phyloP scores from a whole-genome alignment of 139 green algal genomes.

The Coelastrella sp. region DNA sequence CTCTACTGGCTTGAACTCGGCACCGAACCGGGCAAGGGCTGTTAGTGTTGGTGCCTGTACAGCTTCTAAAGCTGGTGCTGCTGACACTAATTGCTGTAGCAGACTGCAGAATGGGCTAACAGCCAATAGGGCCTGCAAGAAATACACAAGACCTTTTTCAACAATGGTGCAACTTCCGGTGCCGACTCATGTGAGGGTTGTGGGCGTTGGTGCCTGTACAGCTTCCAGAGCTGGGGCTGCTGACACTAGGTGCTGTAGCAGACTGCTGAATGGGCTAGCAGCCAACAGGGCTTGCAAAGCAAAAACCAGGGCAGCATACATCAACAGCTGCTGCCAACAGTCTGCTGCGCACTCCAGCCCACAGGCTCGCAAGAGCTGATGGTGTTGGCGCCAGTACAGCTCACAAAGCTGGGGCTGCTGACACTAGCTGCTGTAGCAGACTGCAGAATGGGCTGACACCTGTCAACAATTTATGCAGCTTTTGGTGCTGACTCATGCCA shows the following conservation, averaged over 20 bases:
- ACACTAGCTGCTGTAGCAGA: slow-evolving; percentile 65
- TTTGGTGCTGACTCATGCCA: slow-evolving; percentile 64
- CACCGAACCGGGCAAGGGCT: slow-evolving; percentile 65
- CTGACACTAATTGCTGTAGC: slow-evolving; percentile 59
- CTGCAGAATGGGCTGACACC: slow-evolving; percentile 76
- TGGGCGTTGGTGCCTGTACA: slow-evolving; percentile 62
- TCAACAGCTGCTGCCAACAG: no score
- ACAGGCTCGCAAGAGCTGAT: slow-evolving; percentile 67
- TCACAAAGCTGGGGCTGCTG: slow-evolving; percentile 59
- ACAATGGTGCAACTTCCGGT: no score
- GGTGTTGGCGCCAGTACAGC: slow-evolving; percentile 62
- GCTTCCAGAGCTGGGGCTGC: slow-evolving; percentile 61
- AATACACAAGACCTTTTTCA: no score
- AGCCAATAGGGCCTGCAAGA: slow-evolving; percentile 81
- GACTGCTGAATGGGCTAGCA: slow-evolving; percentile 70
- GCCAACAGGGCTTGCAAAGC: slow-evolving; percentile 82
- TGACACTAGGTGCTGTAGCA: slow-evolving; percentile 64
- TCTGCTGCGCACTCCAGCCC: no score
- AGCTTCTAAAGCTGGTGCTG: slow-evolving; percentile 58
- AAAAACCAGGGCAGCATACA: no score
- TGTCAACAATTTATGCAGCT: no score
- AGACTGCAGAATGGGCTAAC: slow-evolving; percentile 75
- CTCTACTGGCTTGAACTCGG: slow-evolving; percentile 59
- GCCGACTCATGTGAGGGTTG: slow-evolving; percentile 65
- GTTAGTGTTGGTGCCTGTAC: slow-evolving; percentile 64